A percentile compares a stretch with the other conserved stretches of the same genome.
phyloP scores from a whole-genome alignment of 495 filamentous ascomycete species.

The Thozetella sp. region DNA sequence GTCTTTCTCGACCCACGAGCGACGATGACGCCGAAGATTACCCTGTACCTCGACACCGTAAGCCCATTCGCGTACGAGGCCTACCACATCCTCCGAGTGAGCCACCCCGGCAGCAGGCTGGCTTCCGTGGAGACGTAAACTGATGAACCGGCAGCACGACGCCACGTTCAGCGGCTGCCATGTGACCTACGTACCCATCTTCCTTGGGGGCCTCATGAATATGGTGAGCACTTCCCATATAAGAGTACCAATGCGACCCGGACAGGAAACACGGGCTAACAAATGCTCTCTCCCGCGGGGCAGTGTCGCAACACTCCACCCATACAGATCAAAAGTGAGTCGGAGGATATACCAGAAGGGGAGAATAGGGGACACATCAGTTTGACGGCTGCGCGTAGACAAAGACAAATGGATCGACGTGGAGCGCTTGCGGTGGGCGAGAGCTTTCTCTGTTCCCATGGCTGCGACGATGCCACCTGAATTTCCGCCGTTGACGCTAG shows the following conservation, averaged over 20 bases:
- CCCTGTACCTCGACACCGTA: slow-evolving; percentile 68
- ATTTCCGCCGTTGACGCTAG: slow-evolving; percentile 62
- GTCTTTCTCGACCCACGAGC: neutral
- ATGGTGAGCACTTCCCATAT: slow-evolving; percentile 23
- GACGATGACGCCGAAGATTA: slow-evolving; percentile 54
- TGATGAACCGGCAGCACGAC: slow-evolving; percentile 49
- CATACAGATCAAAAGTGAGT: slow-evolving; percentile 67
- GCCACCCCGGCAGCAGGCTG: neutral
- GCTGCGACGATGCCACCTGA: slow-evolving; percentile 43
- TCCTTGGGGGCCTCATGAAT: slow-evolving; percentile 72
- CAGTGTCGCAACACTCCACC: slow-evolving; percentile 64
- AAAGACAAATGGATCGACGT: slow-evolving; percentile 65
- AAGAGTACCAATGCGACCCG: neutral
- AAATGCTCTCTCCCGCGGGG: neutral
- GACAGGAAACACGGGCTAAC: neutral
- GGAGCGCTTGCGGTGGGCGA: slow-evolving; percentile 66
- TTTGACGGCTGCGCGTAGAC: slow-evolving; percentile 40
- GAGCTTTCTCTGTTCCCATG: slow-evolving; percentile 63
- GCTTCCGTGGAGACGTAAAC: neutral
- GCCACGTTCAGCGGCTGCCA: slow-evolving; percentile 60
- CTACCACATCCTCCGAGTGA: slow-evolving; percentile 62
- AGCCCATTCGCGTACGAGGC: slow-evolving; percentile 73
- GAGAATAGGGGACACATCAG: no score
- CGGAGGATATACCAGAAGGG: no score
- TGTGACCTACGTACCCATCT: slow-evolving; percentile 66